Evolutionary conservation across 2,329 filamentous ascomycete species (phyloP).

Genomic region (Trichoderma polysporum): DNA sequence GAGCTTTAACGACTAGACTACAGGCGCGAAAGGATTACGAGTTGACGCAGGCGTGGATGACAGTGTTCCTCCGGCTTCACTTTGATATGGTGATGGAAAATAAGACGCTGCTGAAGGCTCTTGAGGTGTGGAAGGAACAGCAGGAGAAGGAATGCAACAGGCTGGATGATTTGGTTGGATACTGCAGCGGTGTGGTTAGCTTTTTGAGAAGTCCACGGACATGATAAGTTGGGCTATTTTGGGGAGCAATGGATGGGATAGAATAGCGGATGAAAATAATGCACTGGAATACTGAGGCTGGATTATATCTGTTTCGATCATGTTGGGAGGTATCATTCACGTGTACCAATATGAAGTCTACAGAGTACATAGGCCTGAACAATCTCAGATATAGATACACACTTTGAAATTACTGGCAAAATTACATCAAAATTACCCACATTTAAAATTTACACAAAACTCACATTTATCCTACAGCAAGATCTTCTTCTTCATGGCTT

Average conservation of each 20-base stretch:
- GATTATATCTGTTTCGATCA: neutral
- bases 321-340: no score
- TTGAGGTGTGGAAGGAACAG: constrained; percentile 69
- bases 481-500: constrained; percentile 45
- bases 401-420: no score
- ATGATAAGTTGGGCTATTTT: constrained; percentile 29
- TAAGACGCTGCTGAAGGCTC: constrained; percentile 53
- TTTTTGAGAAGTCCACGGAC: constrained; percentile 69
- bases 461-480: neutral
- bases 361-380: no score
- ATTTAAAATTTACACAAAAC: no score
- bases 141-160: constrained; percentile 71
- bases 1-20: constrained; percentile 72
- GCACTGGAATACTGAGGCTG: neutral
- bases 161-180: constrained; percentile 76
- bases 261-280: constrained; percentile 2
- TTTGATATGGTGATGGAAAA: constrained; percentile 55
- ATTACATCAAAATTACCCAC: no score
- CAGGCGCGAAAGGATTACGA: constrained; percentile 79
- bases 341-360: no score
- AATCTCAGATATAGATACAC: no score
- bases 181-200: constrained; percentile 80
- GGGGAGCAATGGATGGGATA: neutral
- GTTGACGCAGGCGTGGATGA: constrained; percentile 95
- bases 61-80: constrained; percentile 83